phyloP scores from a whole-genome alignment of 371 early-diverging fungal species.

The Zychaea mexicana region DNA sequence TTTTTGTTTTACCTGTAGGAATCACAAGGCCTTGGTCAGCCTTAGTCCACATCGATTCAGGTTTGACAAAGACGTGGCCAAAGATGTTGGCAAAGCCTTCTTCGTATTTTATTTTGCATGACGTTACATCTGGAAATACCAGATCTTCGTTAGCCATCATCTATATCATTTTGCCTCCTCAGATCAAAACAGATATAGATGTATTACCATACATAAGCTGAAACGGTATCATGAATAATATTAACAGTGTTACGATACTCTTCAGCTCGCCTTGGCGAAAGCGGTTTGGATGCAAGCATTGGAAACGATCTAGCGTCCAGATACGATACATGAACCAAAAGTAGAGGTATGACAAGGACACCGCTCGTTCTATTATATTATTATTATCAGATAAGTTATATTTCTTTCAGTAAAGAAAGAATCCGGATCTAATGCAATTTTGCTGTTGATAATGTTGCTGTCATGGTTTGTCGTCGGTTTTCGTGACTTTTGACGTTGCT shows the following conservation, averaged over 20 bases:
- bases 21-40: constrained; percentile 37
- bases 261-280: constrained; percentile 51
- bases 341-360: constrained; percentile 39
- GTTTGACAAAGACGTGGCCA: constrained; percentile 38
- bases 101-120: constrained; percentile 51
- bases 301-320: constrained; percentile 37
- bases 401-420: too few relatives aligned
- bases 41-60: constrained; percentile 46
- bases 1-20: constrained; percentile 34
- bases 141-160: too few relatives aligned
- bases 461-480: too few relatives aligned
- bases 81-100: constrained; percentile 44
- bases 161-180: too few relatives aligned
- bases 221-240: constrained; percentile 52
- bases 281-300: constrained; percentile 35
- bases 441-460: too few relatives aligned
- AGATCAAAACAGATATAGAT: too few relatives aligned
- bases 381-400: too few relatives aligned
- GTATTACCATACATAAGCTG: constrained; percentile 48
- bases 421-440: too few relatives aligned
- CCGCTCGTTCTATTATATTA: constrained; percentile 35
- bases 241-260: constrained; percentile 45
- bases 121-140: constrained; percentile 33
- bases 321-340: constrained; percentile 44
- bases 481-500: too few relatives aligned